These are phyloP conservation scores for Thyridium curvatum DNA, from an alignment of 2,329 filamentous ascomycete species.

Conservation along the genomic window DNA sequence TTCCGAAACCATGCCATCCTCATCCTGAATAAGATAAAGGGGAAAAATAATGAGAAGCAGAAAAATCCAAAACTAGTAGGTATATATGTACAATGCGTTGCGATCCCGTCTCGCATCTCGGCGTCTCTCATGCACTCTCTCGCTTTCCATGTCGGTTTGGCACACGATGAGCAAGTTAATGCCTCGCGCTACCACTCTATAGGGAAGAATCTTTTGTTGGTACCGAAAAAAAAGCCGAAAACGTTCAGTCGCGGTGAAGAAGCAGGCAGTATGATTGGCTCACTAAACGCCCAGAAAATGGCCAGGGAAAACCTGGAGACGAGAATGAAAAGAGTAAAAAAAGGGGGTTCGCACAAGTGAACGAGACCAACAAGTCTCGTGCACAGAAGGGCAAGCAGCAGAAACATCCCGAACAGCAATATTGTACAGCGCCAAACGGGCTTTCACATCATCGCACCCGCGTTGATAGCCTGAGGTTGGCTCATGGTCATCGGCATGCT, in stretches of 20 bases:
- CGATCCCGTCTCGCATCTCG: too few relatives aligned
- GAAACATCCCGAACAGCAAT: too few relatives aligned
- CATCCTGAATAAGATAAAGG: constrained; percentile 11
- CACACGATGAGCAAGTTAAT: too few relatives aligned
- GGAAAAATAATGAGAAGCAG: constrained; percentile 12
- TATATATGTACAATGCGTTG: not conserved
- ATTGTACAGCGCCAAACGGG: not conserved
- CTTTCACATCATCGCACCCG: constrained; percentile 34
- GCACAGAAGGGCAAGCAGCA: not conserved
- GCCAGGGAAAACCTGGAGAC: too few relatives aligned
- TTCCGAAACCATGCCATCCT: constrained; percentile 2
- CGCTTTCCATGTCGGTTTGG: too few relatives aligned
- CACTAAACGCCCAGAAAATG: not conserved
- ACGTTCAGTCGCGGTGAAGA: too few relatives aligned
- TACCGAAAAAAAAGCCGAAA: too few relatives aligned
- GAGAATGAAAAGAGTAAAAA: constrained; percentile 3
- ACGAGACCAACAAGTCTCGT: constrained; percentile 1
- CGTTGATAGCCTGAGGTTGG: constrained; percentile 35
- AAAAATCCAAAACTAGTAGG: constrained; percentile 4
- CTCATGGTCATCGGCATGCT: constrained; percentile 61
- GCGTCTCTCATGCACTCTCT: too few relatives aligned
- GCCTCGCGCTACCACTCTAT: too few relatives aligned
- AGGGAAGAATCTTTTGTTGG: too few relatives aligned
- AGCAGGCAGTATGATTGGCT: not conserved
- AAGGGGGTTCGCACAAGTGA: constrained; percentile 4